These are phyloP conservation scores for Hypoxylon sp. DNA, from an alignment of 2,329 filamentous ascomycete species.

Conservation along the genomic window DNA sequence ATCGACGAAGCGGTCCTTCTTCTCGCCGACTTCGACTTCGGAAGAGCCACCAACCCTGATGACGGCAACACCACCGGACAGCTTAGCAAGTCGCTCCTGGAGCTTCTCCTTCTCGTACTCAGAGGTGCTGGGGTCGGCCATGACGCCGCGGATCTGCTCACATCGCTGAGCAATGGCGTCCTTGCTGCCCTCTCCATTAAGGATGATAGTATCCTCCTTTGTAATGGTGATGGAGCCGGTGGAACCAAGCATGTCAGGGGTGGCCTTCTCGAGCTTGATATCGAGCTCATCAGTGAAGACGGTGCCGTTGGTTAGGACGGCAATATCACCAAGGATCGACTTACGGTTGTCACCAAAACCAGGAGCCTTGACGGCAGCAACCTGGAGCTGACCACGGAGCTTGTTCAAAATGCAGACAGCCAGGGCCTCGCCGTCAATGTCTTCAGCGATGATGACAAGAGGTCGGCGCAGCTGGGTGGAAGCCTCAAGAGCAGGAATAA, in stretches of 20 bases:
- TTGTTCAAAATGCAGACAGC: conserved; percentile 99
- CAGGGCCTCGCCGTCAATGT: conserved; percentile 98
- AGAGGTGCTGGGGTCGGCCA: conserved; percentile 91
- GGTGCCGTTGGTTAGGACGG: conserved; percentile 93
- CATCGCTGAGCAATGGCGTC: conserved; percentile 93
- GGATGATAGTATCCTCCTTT: conserved; percentile 99
- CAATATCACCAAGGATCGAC: conserved; percentile 97
- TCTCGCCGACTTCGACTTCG: conserved; percentile 98
- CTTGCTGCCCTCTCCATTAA: conserved; percentile 97
- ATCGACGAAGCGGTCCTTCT: conserved; percentile 99
- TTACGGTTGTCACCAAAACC: conserved; percentile 99
- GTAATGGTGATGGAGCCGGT: conserved; percentile 99
- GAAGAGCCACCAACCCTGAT: conserved; percentile 99
- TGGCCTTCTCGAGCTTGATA: conserved; percentile 99
- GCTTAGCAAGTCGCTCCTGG: conserved; percentile 98
- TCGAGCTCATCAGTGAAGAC: conserved; percentile 99
- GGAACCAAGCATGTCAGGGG: conserved; percentile 93
- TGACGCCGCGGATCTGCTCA: conserved; percentile 98
- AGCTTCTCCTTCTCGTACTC: conserved; percentile 99
- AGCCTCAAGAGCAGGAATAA: conserved; percentile 96
- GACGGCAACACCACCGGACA: conserved; percentile 98
- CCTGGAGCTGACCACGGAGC: conserved; percentile 98
- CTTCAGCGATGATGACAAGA: conserved; percentile 98
- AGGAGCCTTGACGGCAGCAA: conserved; percentile 97
- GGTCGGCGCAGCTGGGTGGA: conserved; percentile 96